These are phyloP conservation scores for Pseudogymnoascus sp. DNA, from an alignment of 2,329 filamentous ascomycete genomes.

Conservation along the genomic window DNA sequence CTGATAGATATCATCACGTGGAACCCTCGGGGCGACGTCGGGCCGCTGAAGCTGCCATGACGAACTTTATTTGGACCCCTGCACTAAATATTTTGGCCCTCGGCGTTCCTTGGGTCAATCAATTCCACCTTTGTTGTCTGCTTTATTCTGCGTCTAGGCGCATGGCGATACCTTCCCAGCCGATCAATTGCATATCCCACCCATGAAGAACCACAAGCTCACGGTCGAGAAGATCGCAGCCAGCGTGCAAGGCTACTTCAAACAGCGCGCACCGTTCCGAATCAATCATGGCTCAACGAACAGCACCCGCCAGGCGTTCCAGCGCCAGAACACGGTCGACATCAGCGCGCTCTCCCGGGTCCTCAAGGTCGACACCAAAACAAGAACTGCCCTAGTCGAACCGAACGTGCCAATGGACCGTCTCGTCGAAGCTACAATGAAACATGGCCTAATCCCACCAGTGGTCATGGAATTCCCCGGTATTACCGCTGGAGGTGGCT, in stretches of 20 bases:
- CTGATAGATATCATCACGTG: neutral
- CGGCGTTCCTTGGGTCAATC: neutral
- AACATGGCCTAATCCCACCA: constrained; percentile 48
- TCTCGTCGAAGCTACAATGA: constrained; percentile 49
- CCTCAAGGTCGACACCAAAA: constrained; percentile 33
- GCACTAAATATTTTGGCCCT: neutral
- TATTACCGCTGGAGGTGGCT: constrained; percentile 61
- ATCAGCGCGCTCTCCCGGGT: constrained; percentile 41
- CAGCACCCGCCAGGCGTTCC: constrained; percentile 38
- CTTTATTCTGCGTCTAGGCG: neutral
- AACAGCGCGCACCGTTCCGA: constrained; percentile 40
- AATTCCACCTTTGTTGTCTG: neutral
- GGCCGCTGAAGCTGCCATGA: neutral
- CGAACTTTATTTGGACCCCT: constrained; percentile 5
- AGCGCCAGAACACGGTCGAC: constrained; percentile 37
- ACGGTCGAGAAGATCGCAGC: constrained; percentile 37
- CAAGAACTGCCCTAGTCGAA: constrained; percentile 47
- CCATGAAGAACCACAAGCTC: constrained; percentile 28
- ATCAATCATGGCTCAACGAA: constrained; percentile 51
- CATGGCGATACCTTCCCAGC: neutral
- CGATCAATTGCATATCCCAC: neutral
- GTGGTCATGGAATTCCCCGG: constrained; percentile 67
- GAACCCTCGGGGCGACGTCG: neutral
- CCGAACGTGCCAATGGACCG: constrained; percentile 63
- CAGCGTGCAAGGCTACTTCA: constrained; percentile 36